These are phyloP conservation scores for Trypanosoma vivax DNA, from an alignment of 208 protist genomes.

Conservation along the genomic window DNA sequence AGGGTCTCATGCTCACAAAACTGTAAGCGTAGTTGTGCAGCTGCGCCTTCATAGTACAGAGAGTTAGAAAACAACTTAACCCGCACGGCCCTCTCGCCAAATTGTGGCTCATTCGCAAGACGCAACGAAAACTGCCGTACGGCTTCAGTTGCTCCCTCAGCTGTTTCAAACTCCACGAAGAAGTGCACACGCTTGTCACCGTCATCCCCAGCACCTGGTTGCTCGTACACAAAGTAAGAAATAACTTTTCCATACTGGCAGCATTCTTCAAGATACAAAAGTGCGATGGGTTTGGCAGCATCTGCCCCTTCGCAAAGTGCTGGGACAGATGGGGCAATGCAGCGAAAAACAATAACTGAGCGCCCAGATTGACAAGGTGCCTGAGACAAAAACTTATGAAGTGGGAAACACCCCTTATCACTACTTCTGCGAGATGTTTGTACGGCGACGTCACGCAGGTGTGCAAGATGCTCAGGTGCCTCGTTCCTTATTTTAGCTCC, in stretches of 20 bases:
- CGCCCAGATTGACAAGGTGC: background rate
- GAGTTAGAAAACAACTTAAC: slow-evolving; percentile 41
- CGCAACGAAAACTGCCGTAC: slow-evolving; percentile 34
- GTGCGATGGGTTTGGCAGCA: slow-evolving; percentile 30
- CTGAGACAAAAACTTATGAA: slow-evolving; percentile 16
- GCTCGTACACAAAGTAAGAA: slow-evolving; percentile 49
- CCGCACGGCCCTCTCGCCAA: background rate
- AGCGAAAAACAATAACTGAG: slow-evolving; percentile 41
- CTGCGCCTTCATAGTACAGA: slow-evolving; percentile 49
- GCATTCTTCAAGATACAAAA: slow-evolving; percentile 56
- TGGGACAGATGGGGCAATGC: slow-evolving; percentile 14
- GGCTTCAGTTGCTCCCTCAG: slow-evolving; percentile 42
- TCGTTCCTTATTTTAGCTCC: background rate
- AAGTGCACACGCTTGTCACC: slow-evolving; percentile 14
- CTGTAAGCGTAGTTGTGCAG: slow-evolving; percentile 5
- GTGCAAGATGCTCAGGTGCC: background rate
- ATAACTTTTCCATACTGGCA: slow-evolving; percentile 71
- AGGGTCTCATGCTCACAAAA: background rate
- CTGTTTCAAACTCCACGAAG: slow-evolving; percentile 55
- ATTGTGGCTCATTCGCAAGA: background rate
- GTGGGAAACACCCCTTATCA: slow-evolving; percentile 3
- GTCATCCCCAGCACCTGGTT: background rate
- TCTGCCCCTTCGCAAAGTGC: slow-evolving; percentile 18
- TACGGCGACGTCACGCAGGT: slow-evolving; percentile 1
- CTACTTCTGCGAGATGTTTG: background rate